Evolutionary conservation across 2,329 filamentous ascomycete species (phyloP), one percentile per base, ranked within the genome.

Genomic region (Colletotrichum sp.): DNA sequence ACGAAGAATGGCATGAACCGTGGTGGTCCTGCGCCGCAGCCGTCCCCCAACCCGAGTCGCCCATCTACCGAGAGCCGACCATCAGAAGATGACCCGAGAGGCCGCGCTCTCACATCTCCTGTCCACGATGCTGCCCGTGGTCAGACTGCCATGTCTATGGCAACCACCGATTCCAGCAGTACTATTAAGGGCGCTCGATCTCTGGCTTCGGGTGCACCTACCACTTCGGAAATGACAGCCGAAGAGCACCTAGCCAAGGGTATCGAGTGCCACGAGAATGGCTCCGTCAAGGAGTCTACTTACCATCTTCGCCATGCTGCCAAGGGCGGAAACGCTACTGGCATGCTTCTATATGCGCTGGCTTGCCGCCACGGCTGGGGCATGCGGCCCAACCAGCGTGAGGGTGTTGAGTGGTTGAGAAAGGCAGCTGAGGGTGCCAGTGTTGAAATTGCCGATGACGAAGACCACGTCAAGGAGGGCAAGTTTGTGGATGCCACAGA

Each of bases 331-430:
- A 92, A 98, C 74, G 95, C 97, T 1, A 98, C 96, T 0, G 97
- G 94, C 26, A 99, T 99, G 97, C 91, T 99, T 15, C 89, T 99
- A 36, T 99, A 98, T 84, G 97, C 96, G 7, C 90, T 99, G 44
- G 97, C 97, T 13, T 99, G 96, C 82, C 92, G 97, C 66, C 97
- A 99, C 82, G 97, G 97, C 65, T 99, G 97, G 97, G 97, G 97
- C 21, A 98, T 99, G 95, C 93, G 96, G 12, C 92, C 95, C 9
- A 98, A 98, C 83, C 95, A 95, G 81, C 90, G 90, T 64, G 97
- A 99, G 85, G 97, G 95, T 9, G 95, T 99, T 1, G 91, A 94
- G 80, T 99, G 97, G 97, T 88, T 99, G 72, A 93, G 95, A 62
- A 97, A 96, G 83, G 97, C 97, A 5, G 96, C 97, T 10, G 95